A percentile compares a stretch with the other conserved stretches of the same genome.
These are phyloP conservation scores for Carpinus fangiana DNA, from an alignment of 306 rosid species.

Conservation along the genomic window DNA sequence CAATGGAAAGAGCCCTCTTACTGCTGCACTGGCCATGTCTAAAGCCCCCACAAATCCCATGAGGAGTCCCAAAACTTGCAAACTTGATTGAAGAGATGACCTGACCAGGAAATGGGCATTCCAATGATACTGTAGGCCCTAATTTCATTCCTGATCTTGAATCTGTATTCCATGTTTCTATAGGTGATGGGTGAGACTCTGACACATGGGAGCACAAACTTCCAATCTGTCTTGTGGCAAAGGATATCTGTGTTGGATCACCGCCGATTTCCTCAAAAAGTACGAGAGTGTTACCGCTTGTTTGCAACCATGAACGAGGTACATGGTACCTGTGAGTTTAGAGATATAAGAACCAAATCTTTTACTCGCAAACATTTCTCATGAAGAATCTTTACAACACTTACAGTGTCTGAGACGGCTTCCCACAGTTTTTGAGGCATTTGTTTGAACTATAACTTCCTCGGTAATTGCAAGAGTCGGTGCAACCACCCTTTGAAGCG, in stretches of 20 bases:
- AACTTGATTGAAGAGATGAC: constrained; percentile 77
- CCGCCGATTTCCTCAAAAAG: constrained; percentile 86
- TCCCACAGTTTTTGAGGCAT: constrained; percentile 85
- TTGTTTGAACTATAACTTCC: constrained; percentile 54
- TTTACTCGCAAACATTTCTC: constrained; percentile 14
- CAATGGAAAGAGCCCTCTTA: constrained; percentile 51
- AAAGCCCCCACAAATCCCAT: constrained; percentile 76
- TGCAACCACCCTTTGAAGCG: constrained; percentile 57
- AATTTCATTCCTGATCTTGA: constrained; percentile 34
- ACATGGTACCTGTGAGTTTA: constrained; percentile 68
- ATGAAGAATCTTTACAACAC: constrained; percentile 25
- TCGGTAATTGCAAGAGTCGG: constrained; percentile 54
- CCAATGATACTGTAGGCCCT: constrained; percentile 57
- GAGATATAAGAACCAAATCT: constrained; percentile 27
- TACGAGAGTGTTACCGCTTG: constrained; percentile 64
- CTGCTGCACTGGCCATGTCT: constrained; percentile 72
- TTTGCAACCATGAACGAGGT: constrained; percentile 73
- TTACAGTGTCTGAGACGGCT: constrained; percentile 84
- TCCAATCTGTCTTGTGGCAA: constrained; percentile 59
- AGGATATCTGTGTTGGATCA: constrained; percentile 64
- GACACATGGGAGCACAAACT: constrained; percentile 77
- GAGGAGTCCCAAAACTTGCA: constrained; percentile 84
- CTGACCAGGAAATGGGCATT: constrained; percentile 76
- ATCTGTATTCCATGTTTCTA: constrained; percentile 64
- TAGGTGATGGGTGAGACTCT: constrained; percentile 78